phyloP scores from a whole-genome alignment of 2,329 filamentous ascomycete genomes.

The Onygenales sp. region DNA sequence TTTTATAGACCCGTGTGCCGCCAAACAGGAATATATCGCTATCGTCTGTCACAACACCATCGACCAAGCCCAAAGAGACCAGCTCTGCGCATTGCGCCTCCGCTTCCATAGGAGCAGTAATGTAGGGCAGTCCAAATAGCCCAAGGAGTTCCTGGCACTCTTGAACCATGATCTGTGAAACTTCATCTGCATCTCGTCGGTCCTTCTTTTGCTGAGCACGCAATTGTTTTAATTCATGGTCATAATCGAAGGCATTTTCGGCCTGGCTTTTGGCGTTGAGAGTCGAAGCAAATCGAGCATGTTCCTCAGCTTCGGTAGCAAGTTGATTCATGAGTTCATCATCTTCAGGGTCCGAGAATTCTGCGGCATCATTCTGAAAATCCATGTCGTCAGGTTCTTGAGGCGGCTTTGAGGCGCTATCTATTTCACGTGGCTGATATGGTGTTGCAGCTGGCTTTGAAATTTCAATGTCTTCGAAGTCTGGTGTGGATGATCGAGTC shows the following conservation, averaged over 20 bases:
- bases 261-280: slow-evolving; percentile 65
- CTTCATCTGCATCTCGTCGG: slow-evolving; percentile 88
- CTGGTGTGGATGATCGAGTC: slow-evolving; percentile 33
- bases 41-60: slow-evolving; percentile 96
- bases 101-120: slow-evolving; percentile 97
- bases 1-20: slow-evolving; percentile 94
- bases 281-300: slow-evolving; percentile 81
- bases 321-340: slow-evolving; percentile 80
- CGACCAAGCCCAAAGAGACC: slow-evolving; percentile 75
- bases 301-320: slow-evolving; percentile 83
- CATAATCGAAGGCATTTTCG: slow-evolving; percentile 70
- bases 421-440: background rate
- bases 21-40: slow-evolving; percentile 96
- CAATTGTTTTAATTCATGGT: slow-evolving; percentile 75
- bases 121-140: slow-evolving; percentile 88
- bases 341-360: slow-evolving; percentile 81
- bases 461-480: slow-evolving; percentile 43
- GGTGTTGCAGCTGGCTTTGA: slow-evolving; percentile 7
- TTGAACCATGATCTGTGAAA: slow-evolving; percentile 88
- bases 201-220: slow-evolving; percentile 96
- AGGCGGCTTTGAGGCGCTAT: slow-evolving; percentile 6
- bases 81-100: slow-evolving; percentile 96
- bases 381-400: background rate
- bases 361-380: slow-evolving; percentile 18
- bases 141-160: slow-evolving; percentile 88